Evolutionary conservation across 1,284 basidiomycete species (phyloP).

Genomic region (Cronartium quercuum): DNA sequence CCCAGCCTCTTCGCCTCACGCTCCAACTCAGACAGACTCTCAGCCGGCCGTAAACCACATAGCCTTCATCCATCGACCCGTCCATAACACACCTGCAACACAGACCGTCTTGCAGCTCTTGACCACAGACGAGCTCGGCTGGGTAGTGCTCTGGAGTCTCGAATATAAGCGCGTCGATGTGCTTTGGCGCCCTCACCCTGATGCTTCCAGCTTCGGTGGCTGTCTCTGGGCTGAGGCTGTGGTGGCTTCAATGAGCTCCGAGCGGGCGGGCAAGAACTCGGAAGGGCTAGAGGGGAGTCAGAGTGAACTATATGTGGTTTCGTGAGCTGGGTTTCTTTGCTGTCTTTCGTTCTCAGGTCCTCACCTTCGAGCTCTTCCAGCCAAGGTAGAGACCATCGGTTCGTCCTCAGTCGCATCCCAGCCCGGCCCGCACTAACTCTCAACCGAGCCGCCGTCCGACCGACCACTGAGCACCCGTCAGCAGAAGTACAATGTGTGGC

Average conservation of each 20-base stretch:
- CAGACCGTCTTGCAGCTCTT: not conserved
- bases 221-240: constrained; percentile 25
- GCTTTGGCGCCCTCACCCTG: constrained; percentile 25
- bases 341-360: not conserved
- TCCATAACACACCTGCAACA: not conserved
- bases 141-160: constrained; percentile 9
- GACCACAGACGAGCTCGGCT: constrained; percentile 26
- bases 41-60: not conserved
- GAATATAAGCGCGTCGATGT: constrained; percentile 19
- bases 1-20: not conserved
- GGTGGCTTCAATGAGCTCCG: not conserved
- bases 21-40: not conserved
- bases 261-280: not conserved
- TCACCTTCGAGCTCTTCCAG: not conserved
- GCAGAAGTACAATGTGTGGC: not conserved
- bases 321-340: constrained; percentile 2
- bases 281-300: not conserved
- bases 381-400: constrained; percentile 26
- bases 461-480: constrained; percentile 2
- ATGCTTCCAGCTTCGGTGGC: constrained; percentile 2
- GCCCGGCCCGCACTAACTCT: not conserved
- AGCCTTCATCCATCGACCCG: constrained; percentile 5
- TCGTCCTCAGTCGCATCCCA: constrained; percentile 1
- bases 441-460: constrained; percentile 16
- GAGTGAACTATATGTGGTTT: constrained; percentile 9